Evolutionary conservation across 1,139 yeast species (phyloP), one percentile per base, ranked within the genome.

Genomic region (Yamadazyma buinensis): DNA sequence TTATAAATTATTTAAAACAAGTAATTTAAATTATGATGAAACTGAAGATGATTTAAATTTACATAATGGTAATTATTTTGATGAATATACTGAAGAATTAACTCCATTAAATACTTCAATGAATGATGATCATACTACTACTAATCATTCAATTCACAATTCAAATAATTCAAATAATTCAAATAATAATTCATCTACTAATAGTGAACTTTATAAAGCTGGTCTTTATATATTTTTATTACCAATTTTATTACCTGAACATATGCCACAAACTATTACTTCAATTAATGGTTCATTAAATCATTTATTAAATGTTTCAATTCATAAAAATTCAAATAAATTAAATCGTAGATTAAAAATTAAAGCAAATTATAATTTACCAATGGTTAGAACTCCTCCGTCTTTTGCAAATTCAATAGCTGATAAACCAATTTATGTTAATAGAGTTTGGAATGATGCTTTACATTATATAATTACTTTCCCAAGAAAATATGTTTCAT

Each of bases 211-310:
- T 24, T 67, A 67, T 46, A 75, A 75, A 35, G 78, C 95, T 8
- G 96, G 97, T 21, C 77, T 83, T 49, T 88, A 88, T 51, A 80
- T 87, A 1, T 88, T 84, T 54, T 59, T 85, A 29, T 61, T 88
- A 28, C 94, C 95, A 0, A 62, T 84, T 2, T 63, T 82, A 3
- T 71, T 85, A 35, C 87, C 92, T 2, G 73, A 82, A 28, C 73
- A 71, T 41, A 73, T 84, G 5, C 92, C 95, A 0, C 92, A 88
- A 35, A 61, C 92, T 0, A 69, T 84, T 6, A 57, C 62, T 24
- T 75, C 84, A 3, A 77, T 86, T 7, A 70, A 61, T 43, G 80
- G 80, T 15, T 49, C 68, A 19, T 48, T 75, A 32, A 38, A 47
- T 20, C 78, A 72, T 56, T 44, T 54, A 2, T 47, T 69, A 21